phyloP scores from a whole-genome alignment of 2,329 filamentous ascomycete genomes.

The Verticillium albo-atrum region DNA sequence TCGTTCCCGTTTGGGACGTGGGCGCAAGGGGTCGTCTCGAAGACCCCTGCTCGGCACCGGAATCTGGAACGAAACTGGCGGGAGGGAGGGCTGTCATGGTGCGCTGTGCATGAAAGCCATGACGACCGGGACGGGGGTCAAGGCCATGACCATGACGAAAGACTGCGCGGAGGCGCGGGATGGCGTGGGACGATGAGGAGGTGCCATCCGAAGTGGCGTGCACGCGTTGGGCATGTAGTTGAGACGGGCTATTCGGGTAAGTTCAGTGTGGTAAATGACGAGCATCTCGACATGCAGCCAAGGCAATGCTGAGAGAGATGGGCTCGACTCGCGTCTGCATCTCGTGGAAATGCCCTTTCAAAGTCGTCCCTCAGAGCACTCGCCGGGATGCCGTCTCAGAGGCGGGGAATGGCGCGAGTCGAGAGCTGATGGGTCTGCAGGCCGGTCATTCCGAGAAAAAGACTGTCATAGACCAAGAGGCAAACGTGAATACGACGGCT shows the following conservation, averaged over 20 bases:
- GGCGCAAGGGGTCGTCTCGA: neutral
- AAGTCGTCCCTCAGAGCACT: too few species aligned
- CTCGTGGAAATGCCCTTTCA: too few species aligned
- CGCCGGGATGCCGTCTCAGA: neutral
- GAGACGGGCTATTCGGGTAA: neutral
- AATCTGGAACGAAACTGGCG: neutral
- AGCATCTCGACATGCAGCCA: neutral
- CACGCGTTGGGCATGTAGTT: neutral
- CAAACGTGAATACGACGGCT: neutral
- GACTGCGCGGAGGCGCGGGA: neutral
- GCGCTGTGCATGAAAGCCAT: neutral
- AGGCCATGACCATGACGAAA: too few species aligned
- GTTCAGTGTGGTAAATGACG: neutral
- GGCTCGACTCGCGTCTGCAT: too few species aligned
- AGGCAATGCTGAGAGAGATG: neutral
- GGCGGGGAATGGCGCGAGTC: neutral
- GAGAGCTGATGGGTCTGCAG: neutral
- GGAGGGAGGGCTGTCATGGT: neutral
- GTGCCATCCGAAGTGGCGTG: neutral
- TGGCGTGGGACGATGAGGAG: neutral
- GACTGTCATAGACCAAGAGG: neutral
- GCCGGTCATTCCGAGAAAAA: neutral
- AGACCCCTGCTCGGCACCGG: neutral
- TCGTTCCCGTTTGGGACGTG: neutral
- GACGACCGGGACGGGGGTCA: neutral